Conservation (phyloP, 768 basidiomycete genomes). For the Leucocoprinus birnbaumii region DNA sequence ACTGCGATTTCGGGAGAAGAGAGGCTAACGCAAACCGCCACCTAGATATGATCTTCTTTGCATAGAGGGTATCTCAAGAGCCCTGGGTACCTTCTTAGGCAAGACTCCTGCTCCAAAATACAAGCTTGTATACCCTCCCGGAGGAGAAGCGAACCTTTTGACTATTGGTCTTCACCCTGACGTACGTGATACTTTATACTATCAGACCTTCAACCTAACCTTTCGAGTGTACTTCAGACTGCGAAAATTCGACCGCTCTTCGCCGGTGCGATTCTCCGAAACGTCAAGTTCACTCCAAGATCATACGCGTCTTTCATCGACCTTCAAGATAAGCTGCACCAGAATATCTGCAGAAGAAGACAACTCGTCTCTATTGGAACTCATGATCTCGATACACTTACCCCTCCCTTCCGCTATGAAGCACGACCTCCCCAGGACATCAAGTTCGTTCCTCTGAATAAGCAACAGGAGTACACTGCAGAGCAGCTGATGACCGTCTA, state of each 20-base stretch:
- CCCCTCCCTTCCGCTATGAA: slow-evolving; percentile 85
- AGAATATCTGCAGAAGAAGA: slow-evolving; percentile 88
- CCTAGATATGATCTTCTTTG: slow-evolving; percentile 94
- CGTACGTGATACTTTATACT: slow-evolving; percentile 38
- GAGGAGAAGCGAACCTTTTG: slow-evolving; percentile 62
- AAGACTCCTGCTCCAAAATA: slow-evolving; percentile 68
- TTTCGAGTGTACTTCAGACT: slow-evolving; percentile 45
- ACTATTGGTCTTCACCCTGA: slow-evolving; percentile 71
- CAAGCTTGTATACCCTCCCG: slow-evolving; percentile 67
- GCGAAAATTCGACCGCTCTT: slow-evolving; percentile 86
- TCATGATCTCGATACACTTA: slow-evolving; percentile 90
- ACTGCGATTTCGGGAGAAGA: neutral
- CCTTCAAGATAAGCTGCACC: slow-evolving; percentile 98
- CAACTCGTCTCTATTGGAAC: slow-evolving; percentile 96
- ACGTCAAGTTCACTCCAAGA: slow-evolving; percentile 81
- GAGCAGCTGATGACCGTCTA: slow-evolving; percentile 92
- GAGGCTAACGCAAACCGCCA: slow-evolving; percentile 10
- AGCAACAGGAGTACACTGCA: slow-evolving; percentile 75
- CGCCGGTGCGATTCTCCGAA: slow-evolving; percentile 87
- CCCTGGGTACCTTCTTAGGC: slow-evolving; percentile 78
- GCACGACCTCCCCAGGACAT: slow-evolving; percentile 82
- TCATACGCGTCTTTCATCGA: slow-evolving; percentile 98
- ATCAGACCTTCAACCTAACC: neutral
- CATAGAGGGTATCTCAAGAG: slow-evolving; percentile 92
- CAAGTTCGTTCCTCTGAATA: slow-evolving; percentile 86